Evolutionary conservation across 768 basidiomycete species (phyloP), one percentile per base, ranked within the genome.

Genomic region (Ephemerocybe angulata): DNA sequence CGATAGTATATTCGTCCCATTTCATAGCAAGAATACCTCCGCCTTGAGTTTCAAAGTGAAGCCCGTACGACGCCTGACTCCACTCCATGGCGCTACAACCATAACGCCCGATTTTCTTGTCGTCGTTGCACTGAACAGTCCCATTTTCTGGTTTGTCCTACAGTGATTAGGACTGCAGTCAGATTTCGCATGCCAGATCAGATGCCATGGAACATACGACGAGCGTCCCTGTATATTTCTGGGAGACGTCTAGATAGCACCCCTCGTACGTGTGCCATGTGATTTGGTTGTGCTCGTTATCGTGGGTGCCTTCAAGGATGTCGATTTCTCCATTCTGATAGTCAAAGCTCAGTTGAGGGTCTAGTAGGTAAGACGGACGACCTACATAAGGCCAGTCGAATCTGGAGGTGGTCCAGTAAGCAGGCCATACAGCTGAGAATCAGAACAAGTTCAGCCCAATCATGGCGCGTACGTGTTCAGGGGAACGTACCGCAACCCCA

Each of bases 11-110:
- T 55, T 84, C 80, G 63, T 93, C 89, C 93, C 93, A 94, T 60
- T 88, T 87, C 89, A 92, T 91, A 1, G 85, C 91, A 62, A 91
- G 88, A 2, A 93, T 84, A 3, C 93, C 93, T 11, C 93, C 93
- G 13, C 87, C 83, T 64, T 82, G 83, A 1, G 78, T 76, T 58
- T 94, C 91, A 64, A 94, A 93, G 54, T 80, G 80, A 33, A 86
- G 84, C 0, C 92, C 93, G 66, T 90, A 95, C 0, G 93, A 94
- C 2, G 87, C 85, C 17, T 77, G 76, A 62, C 90, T 93, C 83
- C 83, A 85, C 64, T 93, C 90, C 1, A 77, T 80, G 57, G 93
- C 74, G 31, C 84, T 86, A 58, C 93, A 94, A 4, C 93, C 93
- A n/a, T 89, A 89, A 22, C 69, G 65, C 56, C 80, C 75, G 29